Base-by-base conservation (phyloP, 495 filamentous ascomycete genomes). In the Achaetomiella virescens region DNA sequence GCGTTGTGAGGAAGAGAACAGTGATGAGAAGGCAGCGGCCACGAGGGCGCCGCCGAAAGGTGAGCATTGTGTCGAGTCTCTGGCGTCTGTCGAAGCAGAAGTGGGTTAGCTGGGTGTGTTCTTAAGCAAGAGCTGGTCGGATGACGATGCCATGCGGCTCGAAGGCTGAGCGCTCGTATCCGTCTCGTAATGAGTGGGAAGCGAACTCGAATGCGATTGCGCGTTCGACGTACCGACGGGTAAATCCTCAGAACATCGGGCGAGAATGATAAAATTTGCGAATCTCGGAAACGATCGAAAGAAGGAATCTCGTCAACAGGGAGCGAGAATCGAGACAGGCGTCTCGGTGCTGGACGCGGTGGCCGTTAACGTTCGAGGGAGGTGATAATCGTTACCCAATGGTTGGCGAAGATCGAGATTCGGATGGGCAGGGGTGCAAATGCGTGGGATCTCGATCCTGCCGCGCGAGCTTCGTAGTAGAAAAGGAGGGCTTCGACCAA, bases 31-130 rank as follows among this genome's bases (percentile, higher is more conserved):
- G 56, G 78, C 75, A 37, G 89, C 83, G 31, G 84, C 75, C 58
- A 92, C 66, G 35, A 92, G 72, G 61, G 85, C 83, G n/a, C 71
- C 85, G 84, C 61, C 83, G 80, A 64, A 90, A 88, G 51, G 87
- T 86, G 61, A 90, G 64, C 75, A 78, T 77, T 27, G 40, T 61
- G 46, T 22, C 48, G 42, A 47, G 25, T 45, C 50, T 41, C 37
- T 53, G 20, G 52, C 27, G 35, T 44, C 57, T 61, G 20, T 22
- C 29, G 33, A 55, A 43, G 48, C 42, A 37, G 37, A 41, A 50
- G 40, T 48, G 0, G 25, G 52, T 58, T 47, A 48, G 55, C 33
- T 22, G 14, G n/a, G 12, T 18, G 15, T 18, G 17, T 48, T 12
- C 47, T 54, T 35, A 14, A 7, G 38, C 25, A 17, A 21, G 29